Conservation (phyloP, 176 grass and related monocot species). For the Dendrocalamus sinicus region DNA sequence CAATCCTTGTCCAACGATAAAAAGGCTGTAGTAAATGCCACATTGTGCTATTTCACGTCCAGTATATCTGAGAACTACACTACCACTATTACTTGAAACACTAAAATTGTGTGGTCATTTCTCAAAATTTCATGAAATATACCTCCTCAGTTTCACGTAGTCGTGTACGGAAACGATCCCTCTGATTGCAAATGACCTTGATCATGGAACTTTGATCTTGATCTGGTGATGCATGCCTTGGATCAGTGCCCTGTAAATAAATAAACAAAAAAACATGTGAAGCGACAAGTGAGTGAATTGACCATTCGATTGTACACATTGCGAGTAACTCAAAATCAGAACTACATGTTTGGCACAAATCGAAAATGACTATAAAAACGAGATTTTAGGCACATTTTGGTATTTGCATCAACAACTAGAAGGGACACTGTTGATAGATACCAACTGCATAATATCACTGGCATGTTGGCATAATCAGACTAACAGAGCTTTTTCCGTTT, state of each 20-base stretch:
- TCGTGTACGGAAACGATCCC: conserved; percentile 89
- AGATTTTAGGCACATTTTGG: conserved; percentile 5
- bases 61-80: conserved; percentile 11
- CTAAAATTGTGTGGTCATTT: background rate
- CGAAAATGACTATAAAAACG: background rate
- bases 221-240: conserved; percentile 70
- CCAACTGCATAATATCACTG: background rate
- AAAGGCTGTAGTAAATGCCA: background rate
- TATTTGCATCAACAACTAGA: background rate
- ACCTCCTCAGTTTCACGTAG: conserved; percentile 96
- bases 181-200: conserved; percentile 98
- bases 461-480: conserved; percentile 22
- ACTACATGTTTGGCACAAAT: background rate
- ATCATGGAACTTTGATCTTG: conserved; percentile 99
- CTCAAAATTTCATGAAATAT: conserved; percentile 37
- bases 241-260: conserved; percentile 79
- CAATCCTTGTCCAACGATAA: background rate
- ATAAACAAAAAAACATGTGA: conserved; percentile 23
- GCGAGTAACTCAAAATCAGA: conserved; percentile 30
- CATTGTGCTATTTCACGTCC: conserved; percentile 3
- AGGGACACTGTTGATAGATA: background rate
- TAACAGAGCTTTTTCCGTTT: conserved; percentile 4
- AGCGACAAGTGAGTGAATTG: conserved; percentile 1
- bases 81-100: conserved; percentile 28
- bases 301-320: conserved; percentile 10